A percentile compares a stretch with the other conserved stretches of the same genome.
Evolutionary conservation across 371 early-diverging fungal species (phyloP).

Genomic region (Fennellomyces sp.): DNA sequence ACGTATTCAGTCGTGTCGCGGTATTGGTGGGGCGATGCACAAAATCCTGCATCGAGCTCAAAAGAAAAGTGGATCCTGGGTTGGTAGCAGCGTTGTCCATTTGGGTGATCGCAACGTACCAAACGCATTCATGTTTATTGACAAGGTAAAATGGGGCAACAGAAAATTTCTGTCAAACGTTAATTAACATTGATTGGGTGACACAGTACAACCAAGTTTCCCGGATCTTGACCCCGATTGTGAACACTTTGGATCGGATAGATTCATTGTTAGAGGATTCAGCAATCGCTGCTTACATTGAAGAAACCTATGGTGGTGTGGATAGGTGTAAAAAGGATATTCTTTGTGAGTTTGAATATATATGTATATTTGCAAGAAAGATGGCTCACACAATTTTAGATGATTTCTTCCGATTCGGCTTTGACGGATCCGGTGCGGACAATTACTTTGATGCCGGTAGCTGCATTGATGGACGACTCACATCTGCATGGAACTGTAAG

Average conservation of each 20-base stretch:
- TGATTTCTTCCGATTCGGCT: conserved; percentile 94
- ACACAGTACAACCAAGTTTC: conserved; percentile 91
- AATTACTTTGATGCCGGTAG: conserved; percentile 95
- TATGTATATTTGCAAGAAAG: no score
- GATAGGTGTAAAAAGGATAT: conserved; percentile 74
- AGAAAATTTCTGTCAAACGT: neutral
- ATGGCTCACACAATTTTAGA: conserved; percentile 22
- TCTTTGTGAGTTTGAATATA: conserved; percentile 53
- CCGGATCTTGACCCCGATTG: conserved; percentile 90
- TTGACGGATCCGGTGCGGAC: conserved; percentile 96
- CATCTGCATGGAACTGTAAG: conserved; percentile 92
- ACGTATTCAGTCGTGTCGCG: conserved; percentile 82
- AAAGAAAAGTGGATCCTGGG: conserved; percentile 87
- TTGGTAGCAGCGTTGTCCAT: conserved; percentile 94
- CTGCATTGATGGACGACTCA: conserved; percentile 96
- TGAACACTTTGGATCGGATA: conserved; percentile 73
- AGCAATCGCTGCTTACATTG: conserved; percentile 67
- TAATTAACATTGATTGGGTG: no score
- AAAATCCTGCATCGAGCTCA: conserved; percentile 85
- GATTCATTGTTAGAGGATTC: conserved; percentile 56
- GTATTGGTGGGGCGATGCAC: conserved; percentile 84
- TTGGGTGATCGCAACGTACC: conserved; percentile 93
- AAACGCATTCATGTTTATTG: conserved; percentile 95
- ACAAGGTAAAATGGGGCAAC: conserved; percentile 59
- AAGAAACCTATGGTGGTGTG: conserved; percentile 68